Conservation (phyloP, 139 green algal genomes). For the Haematococcus sp. region DNA sequence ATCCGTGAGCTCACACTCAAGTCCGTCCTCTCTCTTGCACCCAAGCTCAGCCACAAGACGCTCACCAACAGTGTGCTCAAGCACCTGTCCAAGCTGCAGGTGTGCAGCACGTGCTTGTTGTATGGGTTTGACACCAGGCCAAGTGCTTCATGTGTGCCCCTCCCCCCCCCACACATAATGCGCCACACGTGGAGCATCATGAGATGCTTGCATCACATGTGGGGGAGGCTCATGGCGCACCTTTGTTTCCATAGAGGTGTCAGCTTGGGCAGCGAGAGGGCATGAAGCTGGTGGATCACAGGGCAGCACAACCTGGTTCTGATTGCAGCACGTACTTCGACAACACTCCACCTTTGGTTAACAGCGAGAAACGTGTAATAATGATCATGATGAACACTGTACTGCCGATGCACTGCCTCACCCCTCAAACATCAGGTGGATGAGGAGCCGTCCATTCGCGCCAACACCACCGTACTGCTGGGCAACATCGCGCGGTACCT, state of each 20-base stretch:
- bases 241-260: background rate
- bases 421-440: slow-evolving; percentile 71
- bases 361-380: too few species aligned
- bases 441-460: slow-evolving; percentile 92
- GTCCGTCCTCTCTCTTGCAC: slow-evolving; percentile 81
- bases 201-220: background rate
- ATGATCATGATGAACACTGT: too few species aligned
- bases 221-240: background rate
- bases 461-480: slow-evolving; percentile 98
- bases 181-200: background rate
- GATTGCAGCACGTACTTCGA: background rate
- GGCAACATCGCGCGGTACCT: slow-evolving; percentile 90
- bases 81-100: slow-evolving; percentile 92
- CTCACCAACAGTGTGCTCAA: slow-evolving; percentile 89
- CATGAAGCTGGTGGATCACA: background rate
- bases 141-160: background rate
- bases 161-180: background rate
- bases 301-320: background rate
- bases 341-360: too few species aligned
- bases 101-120: slow-evolving; percentile 4
- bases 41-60: slow-evolving; percentile 87
- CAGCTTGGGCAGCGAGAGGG: too few species aligned
- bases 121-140: background rate
- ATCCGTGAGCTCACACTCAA: slow-evolving; percentile 97
- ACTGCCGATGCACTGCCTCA: background rate